Percentiles rank a stretch among this genome's conserved stretches.
Evolutionary conservation across 441 rosid species (phyloP).

Genomic region (Kokia cookei): DNA sequence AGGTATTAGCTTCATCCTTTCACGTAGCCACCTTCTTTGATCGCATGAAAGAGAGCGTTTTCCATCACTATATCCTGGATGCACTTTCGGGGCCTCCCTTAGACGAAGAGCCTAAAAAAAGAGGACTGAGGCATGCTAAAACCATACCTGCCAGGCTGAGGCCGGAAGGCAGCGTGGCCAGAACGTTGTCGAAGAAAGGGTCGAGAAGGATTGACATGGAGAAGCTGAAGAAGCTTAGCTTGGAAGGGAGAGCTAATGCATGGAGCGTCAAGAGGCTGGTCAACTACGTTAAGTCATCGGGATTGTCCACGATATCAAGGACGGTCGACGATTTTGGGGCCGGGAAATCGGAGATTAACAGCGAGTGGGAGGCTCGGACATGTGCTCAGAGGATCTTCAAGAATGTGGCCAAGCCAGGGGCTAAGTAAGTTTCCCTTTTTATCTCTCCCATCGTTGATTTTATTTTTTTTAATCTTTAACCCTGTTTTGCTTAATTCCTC

Average conservation of each 20-base stretch:
- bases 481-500: neutral
- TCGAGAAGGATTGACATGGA: conserved; percentile 23
- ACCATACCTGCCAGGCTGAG: conserved; percentile 16
- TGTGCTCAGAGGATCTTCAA: conserved; percentile 17
- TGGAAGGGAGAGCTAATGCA: conserved; percentile 13
- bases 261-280: conserved; percentile 24
- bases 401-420: conserved; percentile 15
- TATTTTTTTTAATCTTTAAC: neutral
- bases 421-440: conserved; percentile 6
- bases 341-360: conserved; percentile 10
- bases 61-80: conserved; percentile 14
- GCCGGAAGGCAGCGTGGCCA: neutral
- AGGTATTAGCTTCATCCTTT: conserved; percentile 18
- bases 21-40: conserved; percentile 25
- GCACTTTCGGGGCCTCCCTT: conserved; percentile 9
- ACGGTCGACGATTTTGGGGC: conserved; percentile 17
- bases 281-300: conserved; percentile 12
- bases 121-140: neutral
- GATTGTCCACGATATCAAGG: conserved; percentile 26
- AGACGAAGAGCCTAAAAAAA: neutral
- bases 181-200: conserved; percentile 3
- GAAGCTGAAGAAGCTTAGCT: conserved; percentile 21
- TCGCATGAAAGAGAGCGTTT: conserved; percentile 22
- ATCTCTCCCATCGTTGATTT: neutral
- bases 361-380: conserved; percentile 20